Evolutionary conservation across 2,329 filamentous ascomycete genomes (phyloP).

Genomic region (Fusarium nanum): DNA sequence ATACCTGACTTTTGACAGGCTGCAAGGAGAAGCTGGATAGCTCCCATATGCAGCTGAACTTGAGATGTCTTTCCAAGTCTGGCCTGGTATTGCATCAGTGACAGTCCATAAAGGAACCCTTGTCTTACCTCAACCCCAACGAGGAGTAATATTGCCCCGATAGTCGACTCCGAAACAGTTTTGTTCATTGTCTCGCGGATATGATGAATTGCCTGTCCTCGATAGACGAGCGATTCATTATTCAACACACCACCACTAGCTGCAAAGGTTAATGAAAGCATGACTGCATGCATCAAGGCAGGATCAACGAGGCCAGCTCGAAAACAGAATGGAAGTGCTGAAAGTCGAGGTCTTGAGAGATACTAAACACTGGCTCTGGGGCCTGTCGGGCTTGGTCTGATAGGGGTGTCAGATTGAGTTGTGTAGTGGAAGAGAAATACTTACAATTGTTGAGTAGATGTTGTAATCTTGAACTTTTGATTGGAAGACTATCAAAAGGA

Average conservation of each 20-base stretch:
- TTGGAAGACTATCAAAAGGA: conserved; percentile 32
- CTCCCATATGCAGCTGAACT: conserved; percentile 57
- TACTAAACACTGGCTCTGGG: conserved; percentile 53
- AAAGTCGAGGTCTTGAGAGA: conserved; percentile 52
- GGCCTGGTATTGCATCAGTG: conserved; percentile 48
- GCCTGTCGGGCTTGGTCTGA: conserved; percentile 44
- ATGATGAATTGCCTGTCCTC: conserved; percentile 47
- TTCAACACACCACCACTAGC: conserved; percentile 43
- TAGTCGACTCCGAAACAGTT: conserved; percentile 51
- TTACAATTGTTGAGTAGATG: conserved; percentile 18
- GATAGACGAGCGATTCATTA: conserved; percentile 52
- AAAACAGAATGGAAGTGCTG: conserved; percentile 54
- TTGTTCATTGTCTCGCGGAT: conserved; percentile 52
- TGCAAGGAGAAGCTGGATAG: conserved; percentile 52
- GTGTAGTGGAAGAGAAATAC: not conserved
- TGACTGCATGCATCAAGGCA: conserved; percentile 54
- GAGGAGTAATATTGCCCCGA: conserved; percentile 57
- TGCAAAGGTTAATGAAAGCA: conserved; percentile 55
- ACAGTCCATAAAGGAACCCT: rapidly evolving
- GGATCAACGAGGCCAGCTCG: conserved; percentile 50
- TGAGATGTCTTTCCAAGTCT: conserved; percentile 51
- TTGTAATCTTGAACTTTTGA: conserved; percentile 22
- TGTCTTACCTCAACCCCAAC: conserved; percentile 55
- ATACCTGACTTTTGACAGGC: conserved; percentile 47
- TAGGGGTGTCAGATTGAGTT: rapidly evolving